Evolutionary conservation across 1,139 yeast genomes (phyloP), one percentile per base, ranked within the genome.

Genomic region (Yamadazyma songkhlaensis): DNA sequence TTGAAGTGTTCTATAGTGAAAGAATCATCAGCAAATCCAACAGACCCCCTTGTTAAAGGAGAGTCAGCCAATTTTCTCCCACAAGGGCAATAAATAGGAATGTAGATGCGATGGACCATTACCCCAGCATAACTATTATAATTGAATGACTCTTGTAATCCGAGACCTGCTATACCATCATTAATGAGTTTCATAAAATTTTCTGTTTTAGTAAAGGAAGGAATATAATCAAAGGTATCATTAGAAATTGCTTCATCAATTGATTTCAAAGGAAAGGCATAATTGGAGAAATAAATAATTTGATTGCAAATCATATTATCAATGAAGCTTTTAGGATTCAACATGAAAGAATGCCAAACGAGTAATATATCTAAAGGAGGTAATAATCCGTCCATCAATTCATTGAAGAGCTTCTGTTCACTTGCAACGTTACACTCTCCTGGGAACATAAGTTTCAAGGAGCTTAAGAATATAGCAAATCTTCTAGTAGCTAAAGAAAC

Each of bases 261-360:
- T 22, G 39, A 36, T 7, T 46, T 35, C 41, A 64, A 51, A 2
- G 73, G 72, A 32, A 64, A 53, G 0, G 62, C 59, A 34, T 44
- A 49, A 11, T 41, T 40, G 31, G 55, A 51, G 38, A 66, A 49
- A 33, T 48, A 39, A 11, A 42, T 29, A 31, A 55, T 51, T 15
- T 54, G 45, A 34, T 51, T 51, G 12, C 60, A 47, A 11, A 47
- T 33, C 27, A 62, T 57, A 14, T 54, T 56, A 32, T 64, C 71
- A 40, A 60, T 55, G 36, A 8, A 59, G 0, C 59, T 43, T 25
- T 47, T 48, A 7, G 57, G 51, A 32, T 46, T 46, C 21, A 47
- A 33, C 25, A 46, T 29, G 37, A 53, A 53, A 29, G 54, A 44
- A 47, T 68, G 72, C 74, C 73, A 68, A 1, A 67, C 67, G 60